Evolutionary conservation across 2,329 filamentous ascomycete genomes (phyloP).

Genomic region (Arthrobotrys sphaeroides): DNA sequence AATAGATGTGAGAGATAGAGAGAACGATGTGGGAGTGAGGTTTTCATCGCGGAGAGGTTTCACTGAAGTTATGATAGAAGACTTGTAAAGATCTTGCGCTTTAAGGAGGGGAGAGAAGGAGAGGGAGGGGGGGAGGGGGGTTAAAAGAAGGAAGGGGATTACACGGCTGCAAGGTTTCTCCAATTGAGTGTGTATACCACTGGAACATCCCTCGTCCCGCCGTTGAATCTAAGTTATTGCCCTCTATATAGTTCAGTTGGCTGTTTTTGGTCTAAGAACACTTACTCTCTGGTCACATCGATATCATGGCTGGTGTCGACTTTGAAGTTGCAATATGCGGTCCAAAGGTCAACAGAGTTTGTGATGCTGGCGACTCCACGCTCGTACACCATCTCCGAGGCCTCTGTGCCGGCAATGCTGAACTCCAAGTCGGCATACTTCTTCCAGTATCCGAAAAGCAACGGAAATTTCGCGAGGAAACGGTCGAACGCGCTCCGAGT

Average conservation of each 20-base stretch:
- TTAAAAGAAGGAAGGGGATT: constrained; percentile 27
- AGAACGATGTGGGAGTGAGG: constrained; percentile 35
- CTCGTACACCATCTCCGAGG: constrained; percentile 98
- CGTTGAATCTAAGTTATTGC: constrained; percentile 51
- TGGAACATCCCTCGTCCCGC: constrained; percentile 51
- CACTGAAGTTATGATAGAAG: constrained; percentile 54
- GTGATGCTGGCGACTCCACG: constrained; percentile 91
- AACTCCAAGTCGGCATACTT: constrained; percentile 99
- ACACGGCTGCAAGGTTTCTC: constrained; percentile 47
- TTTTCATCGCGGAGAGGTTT: constrained; percentile 53
- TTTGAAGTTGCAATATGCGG: constrained; percentile 97
- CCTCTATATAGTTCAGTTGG: constrained; percentile 30
- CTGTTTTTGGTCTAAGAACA: constrained; percentile 64
- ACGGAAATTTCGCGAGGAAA: constrained; percentile 91
- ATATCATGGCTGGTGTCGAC: constrained; percentile 95
- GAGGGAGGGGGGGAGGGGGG: not conserved
- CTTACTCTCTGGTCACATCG: constrained; percentile 99
- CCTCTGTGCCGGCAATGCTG: constrained; percentile 94
- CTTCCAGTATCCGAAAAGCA: constrained; percentile 99
- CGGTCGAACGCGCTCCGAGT: constrained; percentile 89
- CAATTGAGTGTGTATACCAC: constrained; percentile 49
- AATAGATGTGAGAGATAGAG: constrained; percentile 45
- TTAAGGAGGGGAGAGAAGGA: constrained; percentile 29
- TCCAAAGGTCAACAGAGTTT: constrained; percentile 95
- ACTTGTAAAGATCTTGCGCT: constrained; percentile 54